Base-by-base conservation (phyloP, 2,329 filamentous ascomycete genomes). In the Aschersonia sp. region DNA sequence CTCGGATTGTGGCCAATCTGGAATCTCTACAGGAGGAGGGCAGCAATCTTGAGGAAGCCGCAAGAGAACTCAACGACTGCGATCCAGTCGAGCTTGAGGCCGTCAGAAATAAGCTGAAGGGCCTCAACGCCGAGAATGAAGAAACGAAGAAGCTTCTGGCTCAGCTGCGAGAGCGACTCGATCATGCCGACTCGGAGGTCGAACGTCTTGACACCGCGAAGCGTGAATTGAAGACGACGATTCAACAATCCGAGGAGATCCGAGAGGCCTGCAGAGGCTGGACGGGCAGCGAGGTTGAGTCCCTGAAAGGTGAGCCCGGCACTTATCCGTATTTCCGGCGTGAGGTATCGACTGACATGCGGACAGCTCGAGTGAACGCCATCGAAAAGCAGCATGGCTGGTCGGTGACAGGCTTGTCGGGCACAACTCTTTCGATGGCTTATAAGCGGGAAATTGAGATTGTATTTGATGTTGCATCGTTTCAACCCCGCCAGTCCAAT, bases 211-310 rank as follows among this genome's bases (percentile, higher is more conserved):
- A 73, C 6, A 72, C 80, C 50, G 75, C 79, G 57, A 95, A 90
- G 60, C 66, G 79, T 47, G 74, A 80, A 55, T 87, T 76, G 54
- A 58, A 83, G 32, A 73, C 78, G 31, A 85, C 92, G 44, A 96
- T 94, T 49, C 75, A 79, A 50, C 82, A 87, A 57, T 86, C 89
- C 0, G 88, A 96, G 62, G 81, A 80, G 53, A 72, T 94, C 30
- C 78, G 85, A 52, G 88, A 96, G 61, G 85, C 94, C 57, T 94
- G 85, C 60, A 80, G 89, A 47, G 89, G 90, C 40, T 96, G 89
- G 83, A 90, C 83, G 49, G 78, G 82, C 46, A 81, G 75, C 31
- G 92, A 97, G 64, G 86, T 97, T 53, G 76, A 76, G 53, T 69
- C 71, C 40, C 70, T 94, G n/a, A 88, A 89, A 74, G 76, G 85